Evolutionary conservation across 2,329 filamentous ascomycete species (phyloP).

Genomic region (Metarhizium humberi): DNA sequence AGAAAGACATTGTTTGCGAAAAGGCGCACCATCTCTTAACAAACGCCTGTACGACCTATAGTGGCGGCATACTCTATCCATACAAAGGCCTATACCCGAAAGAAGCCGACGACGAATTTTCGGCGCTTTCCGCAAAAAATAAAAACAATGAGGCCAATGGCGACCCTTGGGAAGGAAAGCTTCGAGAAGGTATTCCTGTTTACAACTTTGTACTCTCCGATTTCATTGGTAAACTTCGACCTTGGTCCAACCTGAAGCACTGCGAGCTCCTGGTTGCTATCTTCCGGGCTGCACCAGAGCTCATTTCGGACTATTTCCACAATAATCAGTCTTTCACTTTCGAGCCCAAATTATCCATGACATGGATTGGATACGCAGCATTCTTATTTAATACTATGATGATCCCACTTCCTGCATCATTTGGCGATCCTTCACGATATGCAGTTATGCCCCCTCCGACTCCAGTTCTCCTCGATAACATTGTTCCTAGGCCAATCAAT

Average conservation of each 20-base stretch:
- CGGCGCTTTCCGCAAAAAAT: slow-evolving; percentile 14
- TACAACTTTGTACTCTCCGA: slow-evolving; percentile 72
- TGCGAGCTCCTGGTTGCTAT: slow-evolving; percentile 73
- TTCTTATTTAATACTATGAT: slow-evolving; percentile 77
- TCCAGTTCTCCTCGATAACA: slow-evolving; percentile 71
- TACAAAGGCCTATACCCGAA: slow-evolving; percentile 81
- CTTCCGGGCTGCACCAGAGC: slow-evolving; percentile 73
- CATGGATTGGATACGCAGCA: slow-evolving; percentile 89
- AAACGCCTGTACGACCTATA: slow-evolving; percentile 62
- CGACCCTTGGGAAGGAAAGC: slow-evolving; percentile 61
- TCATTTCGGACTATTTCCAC: slow-evolving; percentile 80
- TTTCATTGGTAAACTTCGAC: slow-evolving; percentile 69
- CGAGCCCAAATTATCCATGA: slow-evolving; percentile 84
- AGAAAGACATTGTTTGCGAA: slow-evolving; percentile 46
- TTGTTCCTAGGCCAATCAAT: slow-evolving; percentile 73
- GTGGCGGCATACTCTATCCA: slow-evolving; percentile 64
- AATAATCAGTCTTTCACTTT: slow-evolving; percentile 73
- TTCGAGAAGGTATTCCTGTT: slow-evolving; percentile 57
- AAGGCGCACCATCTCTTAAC: slow-evolving; percentile 68
- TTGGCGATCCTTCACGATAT: slow-evolving; percentile 57
- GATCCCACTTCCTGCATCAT: slow-evolving; percentile 61
- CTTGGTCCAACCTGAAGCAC: slow-evolving; percentile 74
- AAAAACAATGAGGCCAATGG: slow-evolving; percentile 39
- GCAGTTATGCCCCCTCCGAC: slow-evolving; percentile 65
- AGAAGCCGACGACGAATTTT: slow-evolving; percentile 45